A percentile compares a stretch with the other conserved stretches of the same genome.
phyloP scores from a whole-genome alignment of 1,284 basidiomycete species.

The Microbotryum saponariae region DNA sequence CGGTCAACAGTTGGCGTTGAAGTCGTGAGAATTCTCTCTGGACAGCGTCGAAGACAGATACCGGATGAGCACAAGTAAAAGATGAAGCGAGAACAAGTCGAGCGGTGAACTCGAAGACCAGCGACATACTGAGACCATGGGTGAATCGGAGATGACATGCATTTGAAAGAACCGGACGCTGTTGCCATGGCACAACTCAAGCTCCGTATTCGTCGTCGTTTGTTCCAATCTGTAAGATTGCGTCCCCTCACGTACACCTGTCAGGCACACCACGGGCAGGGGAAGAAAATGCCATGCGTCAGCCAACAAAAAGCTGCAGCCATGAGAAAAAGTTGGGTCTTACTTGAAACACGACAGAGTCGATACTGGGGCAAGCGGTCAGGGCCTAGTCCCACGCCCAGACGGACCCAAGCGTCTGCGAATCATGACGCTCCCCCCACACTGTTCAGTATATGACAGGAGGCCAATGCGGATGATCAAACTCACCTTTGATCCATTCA shows the following conservation, averaged over 20 bases:
- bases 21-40: conserved; percentile 70
- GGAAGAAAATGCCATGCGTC: too few species aligned
- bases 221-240: conserved; percentile 70
- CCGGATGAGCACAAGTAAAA: conserved; percentile 2
- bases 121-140: conserved; percentile 52
- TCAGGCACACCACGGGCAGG: too few species aligned
- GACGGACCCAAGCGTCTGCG: conserved; percentile 22
- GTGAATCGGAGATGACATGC: conserved; percentile 70
- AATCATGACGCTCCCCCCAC: too few species aligned
- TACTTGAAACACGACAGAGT: conserved; percentile 67
- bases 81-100: background rate
- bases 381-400: background rate
- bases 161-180: conserved; percentile 55
- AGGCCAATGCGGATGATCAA: background rate
- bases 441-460: too few species aligned
- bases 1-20: conserved; percentile 46
- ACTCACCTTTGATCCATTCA: conserved; percentile 62
- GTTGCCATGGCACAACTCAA: conserved; percentile 65
- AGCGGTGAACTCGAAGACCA: conserved; percentile 12
- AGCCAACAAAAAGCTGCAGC: too few species aligned
- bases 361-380: conserved; percentile 53
- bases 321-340: conserved; percentile 36
- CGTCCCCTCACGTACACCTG: too few species aligned
- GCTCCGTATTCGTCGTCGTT: conserved; percentile 53
- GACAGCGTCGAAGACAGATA: background rate